phyloP scores from a whole-genome alignment of 1,284 basidiomycete species.

The Pseudozyma sp. region DNA sequence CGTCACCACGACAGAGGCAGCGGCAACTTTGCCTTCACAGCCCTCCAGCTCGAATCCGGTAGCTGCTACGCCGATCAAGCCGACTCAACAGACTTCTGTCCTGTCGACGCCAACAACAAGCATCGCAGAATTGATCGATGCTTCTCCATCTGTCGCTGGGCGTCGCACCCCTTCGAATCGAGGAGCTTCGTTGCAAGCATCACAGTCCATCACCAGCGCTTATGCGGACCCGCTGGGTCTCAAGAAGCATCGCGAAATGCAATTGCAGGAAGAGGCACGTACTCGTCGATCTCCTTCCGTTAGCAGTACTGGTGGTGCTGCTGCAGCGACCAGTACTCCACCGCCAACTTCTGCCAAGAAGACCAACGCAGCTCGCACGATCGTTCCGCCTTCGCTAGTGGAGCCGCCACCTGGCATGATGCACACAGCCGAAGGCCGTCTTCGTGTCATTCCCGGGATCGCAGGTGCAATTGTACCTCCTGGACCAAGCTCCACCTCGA shows the following conservation, averaged over 20 bases:
- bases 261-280: slow-evolving; percentile 29
- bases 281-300: slow-evolving; percentile 35
- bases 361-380: slow-evolving; percentile 28
- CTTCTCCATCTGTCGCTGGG: slow-evolving; percentile 14
- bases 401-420: slow-evolving; percentile 45
- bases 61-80: slow-evolving; percentile 3
- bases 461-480: slow-evolving; percentile 35
- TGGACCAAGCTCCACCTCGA: slow-evolving; percentile 17
- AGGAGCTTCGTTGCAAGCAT: slow-evolving; percentile 40
- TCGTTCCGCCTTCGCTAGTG: slow-evolving; percentile 32
- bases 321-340: slow-evolving; percentile 6
- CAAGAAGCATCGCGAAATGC: slow-evolving; percentile 36
- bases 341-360: slow-evolving; percentile 22
- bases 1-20: background rate
- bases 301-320: slow-evolving; percentile 20
- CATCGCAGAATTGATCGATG: slow-evolving; percentile 4
- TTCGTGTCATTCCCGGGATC: slow-evolving; percentile 45
- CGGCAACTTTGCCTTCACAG: background rate
- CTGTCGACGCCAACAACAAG: slow-evolving; percentile 1
- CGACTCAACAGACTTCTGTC: background rate
- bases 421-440: slow-evolving; percentile 28
- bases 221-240: slow-evolving; percentile 40
- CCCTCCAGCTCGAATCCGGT: background rate
- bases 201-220: slow-evolving; percentile 41
- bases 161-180: slow-evolving; percentile 37